These are phyloP conservation scores for Sporisorium graminicola DNA, from an alignment of 1,284 basidiomycete species.

Conservation along the genomic window DNA sequence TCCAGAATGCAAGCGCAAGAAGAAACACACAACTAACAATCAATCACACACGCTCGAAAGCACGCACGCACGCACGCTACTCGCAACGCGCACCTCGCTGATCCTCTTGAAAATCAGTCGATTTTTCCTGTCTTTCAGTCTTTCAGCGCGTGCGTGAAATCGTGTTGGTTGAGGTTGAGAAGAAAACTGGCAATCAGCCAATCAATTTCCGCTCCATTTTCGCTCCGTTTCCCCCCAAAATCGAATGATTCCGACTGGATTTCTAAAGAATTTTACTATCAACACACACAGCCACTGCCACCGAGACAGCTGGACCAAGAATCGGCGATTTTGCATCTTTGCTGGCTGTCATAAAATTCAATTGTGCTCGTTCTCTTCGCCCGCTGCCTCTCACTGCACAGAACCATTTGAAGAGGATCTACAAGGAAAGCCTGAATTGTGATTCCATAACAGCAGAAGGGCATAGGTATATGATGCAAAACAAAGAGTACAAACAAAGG, in stretches of 20 bases:
- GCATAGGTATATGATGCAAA: background rate
- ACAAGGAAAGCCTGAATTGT: background rate
- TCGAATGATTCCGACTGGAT: constrained; percentile 1
- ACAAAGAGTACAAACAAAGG: background rate
- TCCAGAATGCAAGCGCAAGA: background rate
- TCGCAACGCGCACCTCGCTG: background rate
- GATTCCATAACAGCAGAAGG: background rate
- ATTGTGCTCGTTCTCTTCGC: background rate
- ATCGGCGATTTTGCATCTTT: background rate
- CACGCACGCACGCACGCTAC: background rate
- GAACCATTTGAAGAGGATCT: background rate
- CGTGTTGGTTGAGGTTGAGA: constrained; percentile 1
- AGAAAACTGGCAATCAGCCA: background rate
- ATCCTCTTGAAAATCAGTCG: background rate
- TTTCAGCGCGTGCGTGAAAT: constrained; percentile 2
- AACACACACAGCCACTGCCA: too few relatives aligned
- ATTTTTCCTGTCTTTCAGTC: too few relatives aligned
- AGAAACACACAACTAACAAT: background rate
- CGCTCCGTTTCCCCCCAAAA: background rate
- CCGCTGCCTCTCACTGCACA: background rate
- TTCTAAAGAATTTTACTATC: background rate
- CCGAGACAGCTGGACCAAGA: too few relatives aligned
- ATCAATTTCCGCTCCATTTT: constrained; percentile 6
- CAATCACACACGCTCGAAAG: constrained; percentile 2
- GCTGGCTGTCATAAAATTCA: background rate